Percentiles rank a stretch among this genome's conserved stretches.
phyloP scores from a whole-genome alignment of 2,329 filamentous ascomycete genomes.

The Fusarium sublunatum region DNA sequence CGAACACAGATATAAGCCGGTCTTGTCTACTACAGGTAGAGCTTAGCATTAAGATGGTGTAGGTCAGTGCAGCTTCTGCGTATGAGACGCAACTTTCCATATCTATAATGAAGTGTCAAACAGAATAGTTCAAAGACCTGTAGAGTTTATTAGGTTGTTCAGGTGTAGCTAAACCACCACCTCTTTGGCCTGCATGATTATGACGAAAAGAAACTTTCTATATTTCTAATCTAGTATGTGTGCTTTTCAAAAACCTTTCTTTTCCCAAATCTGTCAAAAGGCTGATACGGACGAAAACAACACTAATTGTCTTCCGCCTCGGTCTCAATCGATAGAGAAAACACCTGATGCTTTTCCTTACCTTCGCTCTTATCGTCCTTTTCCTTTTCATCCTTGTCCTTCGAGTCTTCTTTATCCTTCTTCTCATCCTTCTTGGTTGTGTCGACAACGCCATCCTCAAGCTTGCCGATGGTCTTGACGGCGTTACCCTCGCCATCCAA shows the following conservation, averaged over 20 bases:
- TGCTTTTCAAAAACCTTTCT: not conserved
- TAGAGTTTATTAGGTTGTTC: no score
- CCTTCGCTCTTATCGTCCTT: conserved; percentile 19
- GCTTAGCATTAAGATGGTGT: no score
- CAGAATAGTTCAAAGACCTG: no score
- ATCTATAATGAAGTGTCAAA: no score
- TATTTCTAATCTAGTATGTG: not conserved
- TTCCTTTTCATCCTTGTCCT: conserved; percentile 24
- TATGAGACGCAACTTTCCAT: no score
- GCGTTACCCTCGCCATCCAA: conserved; percentile 62
- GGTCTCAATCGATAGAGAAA: conserved; percentile 52
- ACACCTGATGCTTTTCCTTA: conserved; percentile 47
- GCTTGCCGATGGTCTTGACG: conserved; percentile 54
- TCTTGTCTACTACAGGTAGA: no score
- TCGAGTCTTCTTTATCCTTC: conserved; percentile 39
- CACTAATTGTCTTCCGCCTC: conserved; percentile 23
- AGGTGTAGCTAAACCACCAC: no score
- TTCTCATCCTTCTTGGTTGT: conserved; percentile 49
- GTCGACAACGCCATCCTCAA: conserved; percentile 54
- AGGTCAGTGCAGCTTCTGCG: no score
- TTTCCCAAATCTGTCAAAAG: not conserved
- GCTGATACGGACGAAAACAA: conserved; percentile 1
- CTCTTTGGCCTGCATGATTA: no score
- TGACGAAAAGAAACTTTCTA: not conserved
- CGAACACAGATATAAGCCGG: no score